phyloP scores from a whole-genome alignment of 768 basidiomycete species.

The Clitopilus passeckerianus region DNA sequence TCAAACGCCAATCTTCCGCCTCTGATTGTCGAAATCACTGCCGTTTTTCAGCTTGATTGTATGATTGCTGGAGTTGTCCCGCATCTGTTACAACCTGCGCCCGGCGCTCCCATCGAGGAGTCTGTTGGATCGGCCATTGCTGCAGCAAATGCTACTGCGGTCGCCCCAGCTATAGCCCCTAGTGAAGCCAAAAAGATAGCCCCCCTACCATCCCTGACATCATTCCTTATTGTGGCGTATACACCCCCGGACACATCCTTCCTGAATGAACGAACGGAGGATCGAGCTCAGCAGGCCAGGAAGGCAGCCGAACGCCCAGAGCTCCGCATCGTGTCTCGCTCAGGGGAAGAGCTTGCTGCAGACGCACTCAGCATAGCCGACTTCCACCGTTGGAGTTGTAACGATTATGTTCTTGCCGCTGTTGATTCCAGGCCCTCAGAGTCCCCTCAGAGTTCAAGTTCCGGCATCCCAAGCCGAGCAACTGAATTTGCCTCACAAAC shows the following conservation, averaged over 20 bases:
- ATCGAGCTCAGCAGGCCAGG: conserved; percentile 70
- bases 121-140: neutral
- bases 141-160: conserved; percentile 29
- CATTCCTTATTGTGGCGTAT: conserved; percentile 87
- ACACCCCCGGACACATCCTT: conserved; percentile 69
- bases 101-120: neutral
- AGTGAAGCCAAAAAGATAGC: conserved; percentile 10
- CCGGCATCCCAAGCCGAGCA: conserved; percentile 7
- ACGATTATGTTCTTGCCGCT: conserved; percentile 79
- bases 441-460: neutral
- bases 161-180: conserved; percentile 11
- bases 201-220: conserved; percentile 37
- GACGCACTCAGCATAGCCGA: conserved; percentile 79
- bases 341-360: conserved; percentile 82
- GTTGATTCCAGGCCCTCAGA: conserved; percentile 3
- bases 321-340: conserved; percentile 83
- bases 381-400: conserved; percentile 84
- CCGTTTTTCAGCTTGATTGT: conserved; percentile 89
- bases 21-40: conserved; percentile 81
- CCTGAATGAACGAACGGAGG: conserved; percentile 66
- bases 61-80: conserved; percentile 92
- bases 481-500: conserved; percentile 34
- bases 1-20: conserved; percentile 47
- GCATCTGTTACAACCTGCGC: conserved; percentile 27
- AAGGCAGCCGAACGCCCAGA: conserved; percentile 91